Percentiles rank a stretch among this genome's conserved stretches.
Evolutionary conservation across 2,329 filamentous ascomycete genomes (phyloP).

Genomic region (Aspergillus brasiliensis): DNA sequence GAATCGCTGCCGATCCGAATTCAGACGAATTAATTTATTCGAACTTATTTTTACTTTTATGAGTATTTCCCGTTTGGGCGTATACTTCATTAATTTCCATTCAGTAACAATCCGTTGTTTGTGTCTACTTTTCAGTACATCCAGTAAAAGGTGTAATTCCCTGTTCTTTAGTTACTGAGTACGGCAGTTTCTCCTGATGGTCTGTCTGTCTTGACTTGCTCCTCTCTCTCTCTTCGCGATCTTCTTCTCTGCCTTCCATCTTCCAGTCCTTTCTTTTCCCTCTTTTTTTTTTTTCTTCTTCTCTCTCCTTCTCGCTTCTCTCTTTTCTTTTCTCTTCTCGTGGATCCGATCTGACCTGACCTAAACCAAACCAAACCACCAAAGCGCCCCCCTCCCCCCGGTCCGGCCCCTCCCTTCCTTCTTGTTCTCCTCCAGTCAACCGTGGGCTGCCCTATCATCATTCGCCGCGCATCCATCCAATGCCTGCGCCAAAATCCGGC

Average conservation of each 20-base stretch:
- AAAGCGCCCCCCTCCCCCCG: too few relatives aligned
- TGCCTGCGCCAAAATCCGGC: constrained; percentile 17
- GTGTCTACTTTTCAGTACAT: too few relatives aligned
- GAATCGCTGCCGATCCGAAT: constrained; percentile 5
- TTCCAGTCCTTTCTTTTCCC: not conserved
- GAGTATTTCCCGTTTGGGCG: too few relatives aligned
- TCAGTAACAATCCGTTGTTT: not conserved
- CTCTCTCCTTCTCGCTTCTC: not conserved
- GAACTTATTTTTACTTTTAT: too few relatives aligned
- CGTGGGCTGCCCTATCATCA: constrained; percentile 15
- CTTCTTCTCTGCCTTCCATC: not conserved
- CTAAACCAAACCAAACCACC: too few relatives aligned
- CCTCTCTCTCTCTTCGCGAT: not conserved
- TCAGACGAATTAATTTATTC: not conserved
- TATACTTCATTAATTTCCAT: not conserved
- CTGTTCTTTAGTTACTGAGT: too few relatives aligned
- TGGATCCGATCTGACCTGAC: constrained; percentile 4
- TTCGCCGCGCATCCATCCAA: constrained; percentile 11
- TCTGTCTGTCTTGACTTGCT: not conserved
- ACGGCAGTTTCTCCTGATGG: constrained; percentile 4
- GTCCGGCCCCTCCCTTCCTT: constrained; percentile 6
- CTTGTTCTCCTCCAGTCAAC: not conserved
- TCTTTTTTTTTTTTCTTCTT: not conserved
- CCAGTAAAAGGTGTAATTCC: not conserved
- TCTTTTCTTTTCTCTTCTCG: constrained; percentile 7